Conservation (phyloP, 2,329 filamentous ascomycete genomes). For the Aspergillus arachidicola region DNA sequence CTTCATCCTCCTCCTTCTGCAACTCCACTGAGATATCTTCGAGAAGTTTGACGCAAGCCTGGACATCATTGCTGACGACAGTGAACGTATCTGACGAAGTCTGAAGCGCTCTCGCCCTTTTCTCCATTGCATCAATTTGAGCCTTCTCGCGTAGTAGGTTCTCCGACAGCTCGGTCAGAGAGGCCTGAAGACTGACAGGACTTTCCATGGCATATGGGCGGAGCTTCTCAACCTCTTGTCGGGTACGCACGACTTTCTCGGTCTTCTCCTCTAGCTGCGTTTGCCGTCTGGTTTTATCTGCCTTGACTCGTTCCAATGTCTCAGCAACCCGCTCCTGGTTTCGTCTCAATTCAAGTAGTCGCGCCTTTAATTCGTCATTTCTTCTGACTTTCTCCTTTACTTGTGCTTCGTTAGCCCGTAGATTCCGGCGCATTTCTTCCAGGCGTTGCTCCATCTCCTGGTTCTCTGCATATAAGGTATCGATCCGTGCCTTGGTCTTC, state of each 20-base stretch:
- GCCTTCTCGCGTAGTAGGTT: constrained; percentile 76
- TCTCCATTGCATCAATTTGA: constrained; percentile 85
- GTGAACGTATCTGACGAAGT: constrained; percentile 89
- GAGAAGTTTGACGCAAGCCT: constrained; percentile 83
- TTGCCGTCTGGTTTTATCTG: constrained; percentile 76
- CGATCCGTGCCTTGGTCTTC: constrained; percentile 82
- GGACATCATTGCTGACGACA: constrained; percentile 81
- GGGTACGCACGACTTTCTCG: constrained; percentile 62
- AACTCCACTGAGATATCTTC: constrained; percentile 86
- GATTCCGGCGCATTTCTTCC: constrained; percentile 77
- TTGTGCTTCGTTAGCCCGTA: constrained; percentile 77
- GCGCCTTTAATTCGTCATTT: constrained; percentile 84
- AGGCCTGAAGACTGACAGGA: constrained; percentile 78
- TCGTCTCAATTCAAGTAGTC: constrained; percentile 75
- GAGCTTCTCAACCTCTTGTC: constrained; percentile 85
- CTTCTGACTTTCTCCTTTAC: constrained; percentile 82
- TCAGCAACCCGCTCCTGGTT: constrained; percentile 82
- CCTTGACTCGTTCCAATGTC: constrained; percentile 79
- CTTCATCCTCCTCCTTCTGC: constrained; percentile 87
- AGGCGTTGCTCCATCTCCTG: constrained; percentile 81
- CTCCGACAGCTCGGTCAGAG: constrained; percentile 78
- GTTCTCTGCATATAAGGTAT: constrained; percentile 81
- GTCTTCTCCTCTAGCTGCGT: constrained; percentile 55
- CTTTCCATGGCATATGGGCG: constrained; percentile 91
- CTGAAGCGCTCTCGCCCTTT: constrained; percentile 83